Conservation (phyloP, 768 basidiomycete species). For the Rhizopogon vulgaris region DNA sequence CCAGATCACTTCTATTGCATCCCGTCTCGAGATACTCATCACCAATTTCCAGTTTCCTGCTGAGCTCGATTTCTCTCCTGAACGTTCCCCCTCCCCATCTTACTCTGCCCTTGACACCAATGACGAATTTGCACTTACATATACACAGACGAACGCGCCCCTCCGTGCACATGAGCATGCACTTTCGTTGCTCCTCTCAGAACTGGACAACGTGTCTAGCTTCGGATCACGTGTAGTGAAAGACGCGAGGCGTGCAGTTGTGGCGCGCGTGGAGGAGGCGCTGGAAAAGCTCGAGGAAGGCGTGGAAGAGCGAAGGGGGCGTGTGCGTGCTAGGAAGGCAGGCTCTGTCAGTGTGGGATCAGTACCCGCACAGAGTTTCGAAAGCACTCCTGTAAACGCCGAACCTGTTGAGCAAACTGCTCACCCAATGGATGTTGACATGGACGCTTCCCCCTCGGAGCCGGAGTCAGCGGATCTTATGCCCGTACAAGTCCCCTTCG, state of each 20-base stretch:
- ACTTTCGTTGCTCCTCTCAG: slow-evolving; percentile 46
- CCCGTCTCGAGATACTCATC: slow-evolving; percentile 28
- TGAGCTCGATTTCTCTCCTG: slow-evolving; percentile 25
- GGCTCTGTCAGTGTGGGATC: background rate
- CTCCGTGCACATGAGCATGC: slow-evolving; percentile 59
- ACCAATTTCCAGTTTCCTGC: slow-evolving; percentile 34
- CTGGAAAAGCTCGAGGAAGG: slow-evolving; percentile 45
- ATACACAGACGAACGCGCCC: slow-evolving; percentile 51
- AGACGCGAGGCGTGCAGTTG: slow-evolving; percentile 46
- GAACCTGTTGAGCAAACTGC: background rate
- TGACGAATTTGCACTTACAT: slow-evolving; percentile 38
- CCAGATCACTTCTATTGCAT: slow-evolving; percentile 35
- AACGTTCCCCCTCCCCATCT: slow-evolving; percentile 9
- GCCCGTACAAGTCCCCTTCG: background rate
- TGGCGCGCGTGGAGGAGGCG: slow-evolving; percentile 48
- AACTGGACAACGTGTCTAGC: slow-evolving; percentile 57
- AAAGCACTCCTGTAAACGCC: background rate
- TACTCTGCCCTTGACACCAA: slow-evolving; percentile 6
- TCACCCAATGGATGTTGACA: background rate
- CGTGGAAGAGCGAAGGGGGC: slow-evolving; percentile 34
- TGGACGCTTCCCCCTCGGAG: background rate
- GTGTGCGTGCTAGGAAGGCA: background rate
- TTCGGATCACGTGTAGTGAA: slow-evolving; percentile 52
- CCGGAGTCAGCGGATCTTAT: background rate
- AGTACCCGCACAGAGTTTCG: too few relatives aligned